These are phyloP conservation scores for Spergularia marina DNA, from an alignment of 148 eudicot species.

Conservation along the genomic window DNA sequence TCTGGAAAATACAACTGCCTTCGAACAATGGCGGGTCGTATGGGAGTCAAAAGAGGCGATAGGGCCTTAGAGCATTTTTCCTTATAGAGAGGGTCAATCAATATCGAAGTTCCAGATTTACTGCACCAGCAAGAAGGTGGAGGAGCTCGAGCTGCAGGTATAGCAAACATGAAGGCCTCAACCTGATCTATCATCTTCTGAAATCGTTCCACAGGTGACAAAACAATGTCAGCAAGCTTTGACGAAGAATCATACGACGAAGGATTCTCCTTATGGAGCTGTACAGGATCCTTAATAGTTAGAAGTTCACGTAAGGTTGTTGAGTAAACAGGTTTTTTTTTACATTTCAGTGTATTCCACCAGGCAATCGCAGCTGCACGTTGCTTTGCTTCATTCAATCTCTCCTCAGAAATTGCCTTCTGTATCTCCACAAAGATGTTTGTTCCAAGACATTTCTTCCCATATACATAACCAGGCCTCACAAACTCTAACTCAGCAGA, in stretches of 20 bases:
- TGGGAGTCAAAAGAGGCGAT: conserved; percentile 76
- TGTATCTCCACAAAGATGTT: conserved; percentile 85
- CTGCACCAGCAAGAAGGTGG: conserved; percentile 91
- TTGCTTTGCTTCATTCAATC: conserved; percentile 67
- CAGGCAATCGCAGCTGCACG: conserved; percentile 80
- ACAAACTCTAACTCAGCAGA: conserved; percentile 31
- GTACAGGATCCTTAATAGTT: conserved; percentile 59
- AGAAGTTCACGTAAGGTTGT: conserved; percentile 59
- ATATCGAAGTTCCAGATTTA: conserved; percentile 53
- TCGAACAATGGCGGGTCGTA: conserved; percentile 91
- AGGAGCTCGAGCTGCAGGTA: conserved; percentile 97
- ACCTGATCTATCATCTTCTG: conserved; percentile 71
- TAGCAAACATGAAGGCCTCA: conserved; percentile 96
- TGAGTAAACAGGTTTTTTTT: conserved; percentile 69
- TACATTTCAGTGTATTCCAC: conserved; percentile 95
- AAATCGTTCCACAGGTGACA: conserved; percentile 90
- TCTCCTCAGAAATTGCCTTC: conserved; percentile 70
- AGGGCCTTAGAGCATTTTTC: conserved; percentile 57
- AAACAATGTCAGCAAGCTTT: conserved; percentile 73
- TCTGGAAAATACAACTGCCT: conserved; percentile 98
- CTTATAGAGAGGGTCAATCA: conserved; percentile 51
- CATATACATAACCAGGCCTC: conserved; percentile 34
- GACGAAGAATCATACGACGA: conserved; percentile 50
- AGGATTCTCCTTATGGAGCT: conserved; percentile 42
- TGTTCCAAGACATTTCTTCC: conserved; percentile 45